Percentiles rank a stretch among this genome's conserved stretches.
These are phyloP conservation scores for Daphne laureola DNA, from an alignment of 441 rosid species.

Conservation along the genomic window DNA sequence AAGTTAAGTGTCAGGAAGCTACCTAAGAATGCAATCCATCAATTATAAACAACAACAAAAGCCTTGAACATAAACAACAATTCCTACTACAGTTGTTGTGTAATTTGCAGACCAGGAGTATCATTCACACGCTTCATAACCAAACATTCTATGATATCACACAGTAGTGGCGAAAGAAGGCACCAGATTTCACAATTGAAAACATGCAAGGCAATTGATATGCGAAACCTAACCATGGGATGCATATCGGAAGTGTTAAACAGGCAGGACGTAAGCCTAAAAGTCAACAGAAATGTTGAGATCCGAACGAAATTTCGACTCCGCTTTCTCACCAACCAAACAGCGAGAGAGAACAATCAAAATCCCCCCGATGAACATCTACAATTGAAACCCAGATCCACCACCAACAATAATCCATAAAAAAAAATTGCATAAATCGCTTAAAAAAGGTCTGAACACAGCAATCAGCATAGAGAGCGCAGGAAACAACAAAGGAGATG, in stretches of 20 bases:
- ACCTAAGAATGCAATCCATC: slow-evolving; percentile 12
- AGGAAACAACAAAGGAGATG: not conserved
- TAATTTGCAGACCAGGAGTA: too few relatives aligned
- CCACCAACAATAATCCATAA: slow-evolving; percentile 7
- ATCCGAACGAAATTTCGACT: slow-evolving; percentile 4
- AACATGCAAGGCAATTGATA: too few relatives aligned
- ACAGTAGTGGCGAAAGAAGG: too few relatives aligned
- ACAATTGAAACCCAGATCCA: slow-evolving; percentile 12
- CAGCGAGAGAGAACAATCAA: slow-evolving; percentile 4
- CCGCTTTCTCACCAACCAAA: slow-evolving; percentile 8
- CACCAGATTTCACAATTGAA: too few relatives aligned
- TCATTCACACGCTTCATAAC: too few relatives aligned
- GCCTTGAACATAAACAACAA: too few relatives aligned
- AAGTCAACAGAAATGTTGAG: slow-evolving; percentile 1
- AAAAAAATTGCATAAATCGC: not conserved
- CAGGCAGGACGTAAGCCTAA: not conserved
- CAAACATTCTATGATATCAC: too few relatives aligned
- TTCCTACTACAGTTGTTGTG: too few relatives aligned
- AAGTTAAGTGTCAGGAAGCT: slow-evolving; percentile 25
- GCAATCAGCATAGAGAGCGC: not conserved
- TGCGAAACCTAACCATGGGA: too few relatives aligned
- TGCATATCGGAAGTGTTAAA: not conserved
- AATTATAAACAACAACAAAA: not conserved
- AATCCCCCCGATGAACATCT: not conserved
- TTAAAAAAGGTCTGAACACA: not conserved